phyloP scores from a whole-genome alignment of 352 stramenopile genomes.

The Phytophthora palmivora region DNA sequence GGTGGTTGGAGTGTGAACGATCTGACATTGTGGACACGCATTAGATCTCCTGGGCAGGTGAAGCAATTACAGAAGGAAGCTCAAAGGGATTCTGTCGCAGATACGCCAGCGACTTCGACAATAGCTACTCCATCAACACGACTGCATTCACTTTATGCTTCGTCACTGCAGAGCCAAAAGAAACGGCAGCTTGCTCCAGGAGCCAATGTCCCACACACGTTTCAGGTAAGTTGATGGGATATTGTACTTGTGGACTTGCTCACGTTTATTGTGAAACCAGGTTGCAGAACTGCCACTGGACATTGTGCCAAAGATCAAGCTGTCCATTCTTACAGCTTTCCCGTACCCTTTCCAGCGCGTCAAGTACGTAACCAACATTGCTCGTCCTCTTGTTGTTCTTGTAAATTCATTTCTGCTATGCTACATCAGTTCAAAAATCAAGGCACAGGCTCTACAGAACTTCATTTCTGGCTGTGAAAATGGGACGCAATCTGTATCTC shows the following conservation, averaged over 20 bases:
- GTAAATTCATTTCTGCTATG: not conserved
- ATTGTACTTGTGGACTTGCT: not conserved
- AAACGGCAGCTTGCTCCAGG: conserved; percentile 17
- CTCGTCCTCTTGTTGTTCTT: not conserved
- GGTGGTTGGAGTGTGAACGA: not conserved
- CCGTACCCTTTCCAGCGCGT: conserved; percentile 67
- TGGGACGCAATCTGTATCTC: conserved; percentile 4
- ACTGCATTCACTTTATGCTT: conserved; percentile 52
- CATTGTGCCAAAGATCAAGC: conserved; percentile 62
- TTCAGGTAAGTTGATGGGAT: conserved; percentile 18
- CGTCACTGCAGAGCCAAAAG: conserved; percentile 26
- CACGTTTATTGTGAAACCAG: conserved; percentile 26
- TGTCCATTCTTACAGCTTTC: conserved; percentile 66
- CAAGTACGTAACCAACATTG: conserved; percentile 46
- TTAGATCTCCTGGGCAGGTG: conserved; percentile 4
- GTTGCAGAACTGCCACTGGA: conserved; percentile 60
- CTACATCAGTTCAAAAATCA: conserved; percentile 38
- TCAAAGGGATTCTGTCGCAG: not conserved
- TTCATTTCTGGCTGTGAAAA: conserved; percentile 27
- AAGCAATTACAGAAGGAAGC: not conserved
- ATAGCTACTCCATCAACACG: conserved; percentile 18
- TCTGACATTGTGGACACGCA: conserved; percentile 8
- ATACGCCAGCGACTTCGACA: not conserved
- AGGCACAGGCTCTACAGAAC: conserved; percentile 41
- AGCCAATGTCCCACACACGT: conserved; percentile 30